These are phyloP conservation scores for Metarhizium robertsii DNA, from an alignment of 2,329 filamentous ascomycete genomes.

Conservation along the genomic window DNA sequence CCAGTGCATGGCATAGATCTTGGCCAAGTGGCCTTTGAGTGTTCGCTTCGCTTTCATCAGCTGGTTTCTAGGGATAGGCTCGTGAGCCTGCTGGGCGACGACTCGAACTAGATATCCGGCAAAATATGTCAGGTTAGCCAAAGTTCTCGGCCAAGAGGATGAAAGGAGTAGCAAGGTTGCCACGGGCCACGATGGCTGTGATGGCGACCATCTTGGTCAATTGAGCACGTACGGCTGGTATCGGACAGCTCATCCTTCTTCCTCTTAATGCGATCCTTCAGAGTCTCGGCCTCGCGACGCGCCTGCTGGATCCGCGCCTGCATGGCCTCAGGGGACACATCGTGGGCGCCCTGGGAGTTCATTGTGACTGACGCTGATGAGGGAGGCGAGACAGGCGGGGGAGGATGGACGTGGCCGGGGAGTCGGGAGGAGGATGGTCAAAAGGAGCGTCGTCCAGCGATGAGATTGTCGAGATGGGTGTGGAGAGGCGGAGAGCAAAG, in stretches of 20 bases:
- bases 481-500: slow-evolving; percentile 24
- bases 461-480: slow-evolving; percentile 17
- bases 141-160: background rate
- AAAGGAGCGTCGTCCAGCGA: slow-evolving; percentile 17
- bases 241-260: slow-evolving; percentile 99
- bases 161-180: background rate
- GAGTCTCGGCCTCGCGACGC: slow-evolving; percentile 90
- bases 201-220: slow-evolving; percentile 2
- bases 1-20: slow-evolving; percentile 99
- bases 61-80: slow-evolving; percentile 79
- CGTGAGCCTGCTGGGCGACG: slow-evolving; percentile 86
- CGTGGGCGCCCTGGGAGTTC: slow-evolving; percentile 48
- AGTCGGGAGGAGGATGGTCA: slow-evolving; percentile 5
- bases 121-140: slow-evolving; percentile 14
- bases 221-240: slow-evolving; percentile 72
- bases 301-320: slow-evolving; percentile 89
- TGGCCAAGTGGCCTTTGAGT: slow-evolving; percentile 93
- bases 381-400: slow-evolving; percentile 5
- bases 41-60: slow-evolving; percentile 97
- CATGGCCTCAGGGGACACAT: slow-evolving; percentile 68
- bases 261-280: slow-evolving; percentile 98
- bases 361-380: slow-evolving; percentile 28
- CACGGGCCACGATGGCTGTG: background rate
- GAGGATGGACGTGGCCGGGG: slow-evolving; percentile 1
- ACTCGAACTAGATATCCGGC: slow-evolving; percentile 59